A percentile compares a stretch with the other conserved stretches of the same genome.
These are phyloP conservation scores for Globisporangium takayamanum DNA, from an alignment of 352 stramenopile genomes.

Conservation along the genomic window DNA sequence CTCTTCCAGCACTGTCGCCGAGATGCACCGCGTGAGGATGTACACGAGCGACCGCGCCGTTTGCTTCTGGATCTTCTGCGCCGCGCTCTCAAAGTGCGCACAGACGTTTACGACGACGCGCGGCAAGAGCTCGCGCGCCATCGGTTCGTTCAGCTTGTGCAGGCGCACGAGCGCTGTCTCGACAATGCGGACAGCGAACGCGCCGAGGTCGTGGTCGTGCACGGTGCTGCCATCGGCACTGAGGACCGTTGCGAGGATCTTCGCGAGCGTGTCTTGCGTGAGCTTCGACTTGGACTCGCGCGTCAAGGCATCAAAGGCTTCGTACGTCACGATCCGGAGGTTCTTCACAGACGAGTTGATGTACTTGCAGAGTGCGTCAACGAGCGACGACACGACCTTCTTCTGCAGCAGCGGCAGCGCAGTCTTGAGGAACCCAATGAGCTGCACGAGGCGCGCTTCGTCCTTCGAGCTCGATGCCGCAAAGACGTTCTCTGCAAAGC, in stretches of 20 bases:
- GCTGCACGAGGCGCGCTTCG: constrained; percentile 62
- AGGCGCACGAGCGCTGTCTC: constrained; percentile 64
- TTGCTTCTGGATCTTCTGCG: constrained; percentile 54
- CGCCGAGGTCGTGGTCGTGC: constrained; percentile 51
- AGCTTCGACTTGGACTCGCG: constrained; percentile 49
- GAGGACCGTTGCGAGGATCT: constrained; percentile 58
- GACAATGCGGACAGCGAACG: constrained; percentile 61
- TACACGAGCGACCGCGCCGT: constrained; percentile 52
- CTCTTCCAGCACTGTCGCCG: constrained; percentile 39
- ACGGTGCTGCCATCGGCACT: constrained; percentile 50
- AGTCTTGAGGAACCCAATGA: constrained; percentile 77
- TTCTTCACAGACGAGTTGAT: constrained; percentile 70
- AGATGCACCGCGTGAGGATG: constrained; percentile 56
- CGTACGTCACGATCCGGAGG: constrained; percentile 70
- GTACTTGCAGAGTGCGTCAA: constrained; percentile 68
- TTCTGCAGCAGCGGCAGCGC: constrained; percentile 71
- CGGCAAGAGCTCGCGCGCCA: constrained; percentile 57
- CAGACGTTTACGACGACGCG: constrained; percentile 70
- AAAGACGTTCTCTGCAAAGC: constrained; percentile 82
- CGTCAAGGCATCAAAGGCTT: constrained; percentile 59
- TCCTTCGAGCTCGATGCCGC: constrained; percentile 58
- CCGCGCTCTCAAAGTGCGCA: constrained; percentile 65
- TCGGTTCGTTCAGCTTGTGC: constrained; percentile 42
- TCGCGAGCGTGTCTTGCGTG: constrained; percentile 54
- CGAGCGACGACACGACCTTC: constrained; percentile 74